These are phyloP conservation scores for Fagopyrum homotropicum DNA, from an alignment of 148 eudicot species.

Conservation along the genomic window DNA sequence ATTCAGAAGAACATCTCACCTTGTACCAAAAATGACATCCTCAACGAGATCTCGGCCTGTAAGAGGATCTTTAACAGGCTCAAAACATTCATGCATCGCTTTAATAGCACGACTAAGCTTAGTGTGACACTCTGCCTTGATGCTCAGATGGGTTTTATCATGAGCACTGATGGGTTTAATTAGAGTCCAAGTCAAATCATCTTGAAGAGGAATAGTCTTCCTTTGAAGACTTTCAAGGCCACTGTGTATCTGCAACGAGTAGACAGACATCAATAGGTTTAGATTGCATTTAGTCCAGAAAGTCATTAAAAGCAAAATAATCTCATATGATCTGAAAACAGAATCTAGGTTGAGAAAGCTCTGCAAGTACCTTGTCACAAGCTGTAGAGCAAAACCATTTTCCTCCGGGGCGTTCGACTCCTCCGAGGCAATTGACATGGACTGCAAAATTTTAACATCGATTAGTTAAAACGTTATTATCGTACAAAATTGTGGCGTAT, in stretches of 20 bases:
- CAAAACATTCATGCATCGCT: slow-evolving; percentile 93
- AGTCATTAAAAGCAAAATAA: too few relatives aligned
- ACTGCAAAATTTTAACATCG: slow-evolving; percentile 19
- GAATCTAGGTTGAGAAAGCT: background rate
- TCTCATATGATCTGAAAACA: too few relatives aligned
- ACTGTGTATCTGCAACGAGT: slow-evolving; percentile 42
- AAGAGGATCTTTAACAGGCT: slow-evolving; percentile 67
- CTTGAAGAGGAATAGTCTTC: slow-evolving; percentile 47
- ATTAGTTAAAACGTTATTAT: background rate
- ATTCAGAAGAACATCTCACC: slow-evolving; percentile 29
- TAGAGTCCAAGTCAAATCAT: slow-evolving; percentile 57
- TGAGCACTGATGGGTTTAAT: slow-evolving; percentile 25
- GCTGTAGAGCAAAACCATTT: slow-evolving; percentile 64
- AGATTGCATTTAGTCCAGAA: too few relatives aligned
- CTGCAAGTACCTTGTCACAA: slow-evolving; percentile 60
- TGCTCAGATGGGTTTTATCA: too few relatives aligned
- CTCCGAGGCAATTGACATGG: slow-evolving; percentile 53
- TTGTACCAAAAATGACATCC: slow-evolving; percentile 65
- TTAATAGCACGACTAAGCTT: slow-evolving; percentile 63
- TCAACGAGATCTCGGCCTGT: slow-evolving; percentile 66
- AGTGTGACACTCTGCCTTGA: slow-evolving; percentile 33
- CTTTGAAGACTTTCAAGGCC: slow-evolving; percentile 60
- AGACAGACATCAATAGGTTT: too few relatives aligned
- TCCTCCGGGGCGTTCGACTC: slow-evolving; percentile 23
- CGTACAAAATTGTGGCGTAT: background rate